These are phyloP conservation scores for Eustoma russellianum DNA, from an alignment of 257 asterid genomes.

Conservation along the genomic window DNA sequence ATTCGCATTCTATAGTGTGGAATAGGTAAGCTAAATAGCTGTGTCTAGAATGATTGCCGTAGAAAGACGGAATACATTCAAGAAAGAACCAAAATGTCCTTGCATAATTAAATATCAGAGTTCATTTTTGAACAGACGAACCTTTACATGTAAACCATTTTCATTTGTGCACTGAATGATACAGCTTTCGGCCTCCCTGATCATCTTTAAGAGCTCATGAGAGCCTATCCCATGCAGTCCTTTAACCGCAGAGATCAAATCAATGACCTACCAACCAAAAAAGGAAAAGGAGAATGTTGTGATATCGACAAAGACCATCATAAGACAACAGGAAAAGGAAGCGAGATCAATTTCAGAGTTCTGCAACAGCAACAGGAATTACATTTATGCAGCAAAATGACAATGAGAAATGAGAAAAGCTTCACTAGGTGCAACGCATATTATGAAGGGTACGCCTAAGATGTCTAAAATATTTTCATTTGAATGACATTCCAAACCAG, in stretches of 20 bases:
- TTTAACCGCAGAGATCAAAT: conserved; percentile 74
- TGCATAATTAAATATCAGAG: not conserved
- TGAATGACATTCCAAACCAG: too few relatives aligned
- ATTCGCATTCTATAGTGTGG: too few relatives aligned
- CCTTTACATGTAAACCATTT: conserved; percentile 70
- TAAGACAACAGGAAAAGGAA: too few relatives aligned
- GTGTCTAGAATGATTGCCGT: too few relatives aligned
- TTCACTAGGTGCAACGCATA: too few relatives aligned
- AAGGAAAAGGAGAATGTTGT: not conserved
- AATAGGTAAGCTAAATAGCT: too few relatives aligned
- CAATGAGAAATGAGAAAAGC: too few relatives aligned
- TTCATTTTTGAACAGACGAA: conserved; percentile 17
- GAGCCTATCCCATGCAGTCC: conserved; percentile 77
- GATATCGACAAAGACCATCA: not conserved
- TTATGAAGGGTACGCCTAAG: too few relatives aligned
- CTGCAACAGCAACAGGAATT: too few relatives aligned
- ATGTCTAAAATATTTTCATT: too few relatives aligned
- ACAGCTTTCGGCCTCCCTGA: conserved; percentile 71
- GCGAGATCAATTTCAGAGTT: too few relatives aligned
- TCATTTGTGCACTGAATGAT: conserved; percentile 40
- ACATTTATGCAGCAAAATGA: too few relatives aligned
- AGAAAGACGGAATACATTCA: conserved; percentile 3
- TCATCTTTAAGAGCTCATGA: conserved; percentile 66
- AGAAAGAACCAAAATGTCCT: not conserved
- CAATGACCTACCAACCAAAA: conserved; percentile 50